Base-by-base conservation (phyloP, 495 filamentous ascomycete species). In the Penicillium manginii region DNA sequence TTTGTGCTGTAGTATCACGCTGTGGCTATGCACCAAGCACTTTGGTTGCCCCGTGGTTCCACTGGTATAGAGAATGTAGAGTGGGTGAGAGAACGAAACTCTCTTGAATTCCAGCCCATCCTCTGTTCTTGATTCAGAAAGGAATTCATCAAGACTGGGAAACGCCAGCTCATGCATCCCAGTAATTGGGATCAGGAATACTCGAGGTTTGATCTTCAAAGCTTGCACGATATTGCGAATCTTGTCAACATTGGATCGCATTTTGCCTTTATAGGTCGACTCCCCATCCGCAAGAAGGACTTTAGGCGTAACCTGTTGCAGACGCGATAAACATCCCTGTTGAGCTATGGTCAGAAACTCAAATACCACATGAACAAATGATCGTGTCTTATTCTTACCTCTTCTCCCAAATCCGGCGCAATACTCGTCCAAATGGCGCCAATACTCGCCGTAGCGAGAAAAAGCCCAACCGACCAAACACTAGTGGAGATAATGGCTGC, bases 41-140 rank as follows among this genome's bases (percentile, higher is more conserved):
- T 91, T 91, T 26, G 88, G 88, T 39, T 76, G 83, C 23, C 89
- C 89, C 0, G 88, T 91, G 12, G 88, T 91, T 9, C 88, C 88
- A 10, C 81, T 84, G 3, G 84, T 87, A 69, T 89, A 91, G 48
- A 87, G 86, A 46, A 91, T 79, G 39, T 90, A 77, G 66, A 89
- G 84, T n/a, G 88, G 88, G 60, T 90, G 86, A 50, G 80, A 71
- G 65, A 90, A 91, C 19, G 74, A 74, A 4, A 86, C 71, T 53
- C 80, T 77, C 60, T 83, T 79, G 61, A 90, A 86, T 22, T 70
- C 65, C 0, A 83, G 65, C 42, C 15, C 60, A 32, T 64, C 54
- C 7, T 37, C 40, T 22, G 31, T 11, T 33, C 26, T 50, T 3
- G 62, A 58, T n/a, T 14, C 21, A 4, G 62, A 58, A 45, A 52